Evolutionary conservation across 345 rosid genomes (phyloP).

Genomic region (Euphorbia peplus): DNA sequence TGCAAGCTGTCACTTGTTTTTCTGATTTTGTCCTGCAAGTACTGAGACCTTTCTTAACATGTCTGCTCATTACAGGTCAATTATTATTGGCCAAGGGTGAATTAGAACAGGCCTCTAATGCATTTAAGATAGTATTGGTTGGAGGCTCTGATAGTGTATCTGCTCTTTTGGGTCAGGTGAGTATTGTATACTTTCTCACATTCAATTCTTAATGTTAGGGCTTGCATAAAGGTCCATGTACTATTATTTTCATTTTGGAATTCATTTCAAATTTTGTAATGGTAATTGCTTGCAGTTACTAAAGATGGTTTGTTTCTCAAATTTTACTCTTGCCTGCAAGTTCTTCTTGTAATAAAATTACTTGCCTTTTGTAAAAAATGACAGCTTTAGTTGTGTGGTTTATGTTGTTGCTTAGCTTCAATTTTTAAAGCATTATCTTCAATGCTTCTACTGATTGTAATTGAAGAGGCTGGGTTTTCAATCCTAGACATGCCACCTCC

Average conservation of each 20-base stretch:
- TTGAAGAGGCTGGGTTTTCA: no score
- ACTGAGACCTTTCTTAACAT: slow-evolving; percentile 2
- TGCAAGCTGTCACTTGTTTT: background rate
- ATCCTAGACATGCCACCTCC: no score
- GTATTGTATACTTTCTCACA: slow-evolving; percentile 29
- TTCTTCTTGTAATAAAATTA: background rate
- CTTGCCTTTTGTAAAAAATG: background rate
- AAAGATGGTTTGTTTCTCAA: background rate
- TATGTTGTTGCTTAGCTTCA: background rate
- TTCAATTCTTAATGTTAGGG: slow-evolving; percentile 5
- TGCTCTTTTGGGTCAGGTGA: slow-evolving; percentile 97
- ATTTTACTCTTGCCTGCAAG: background rate
- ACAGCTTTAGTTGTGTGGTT: background rate
- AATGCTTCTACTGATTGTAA: background rate
- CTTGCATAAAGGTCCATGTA: slow-evolving; percentile 5
- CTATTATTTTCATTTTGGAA: background rate
- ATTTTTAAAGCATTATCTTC: background rate
- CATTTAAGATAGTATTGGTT: slow-evolving; percentile 80
- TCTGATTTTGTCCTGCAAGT: background rate
- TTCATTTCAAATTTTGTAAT: background rate
- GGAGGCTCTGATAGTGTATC: slow-evolving; percentile 78
- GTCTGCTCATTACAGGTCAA: slow-evolving; percentile 61
- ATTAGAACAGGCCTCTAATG: slow-evolving; percentile 81
- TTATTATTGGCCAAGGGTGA: slow-evolving; percentile 95
- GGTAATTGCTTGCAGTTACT: background rate